Evolutionary conservation across 2,329 filamentous ascomycete species (phyloP).

Genomic region (Cytospora chrysosperma): DNA sequence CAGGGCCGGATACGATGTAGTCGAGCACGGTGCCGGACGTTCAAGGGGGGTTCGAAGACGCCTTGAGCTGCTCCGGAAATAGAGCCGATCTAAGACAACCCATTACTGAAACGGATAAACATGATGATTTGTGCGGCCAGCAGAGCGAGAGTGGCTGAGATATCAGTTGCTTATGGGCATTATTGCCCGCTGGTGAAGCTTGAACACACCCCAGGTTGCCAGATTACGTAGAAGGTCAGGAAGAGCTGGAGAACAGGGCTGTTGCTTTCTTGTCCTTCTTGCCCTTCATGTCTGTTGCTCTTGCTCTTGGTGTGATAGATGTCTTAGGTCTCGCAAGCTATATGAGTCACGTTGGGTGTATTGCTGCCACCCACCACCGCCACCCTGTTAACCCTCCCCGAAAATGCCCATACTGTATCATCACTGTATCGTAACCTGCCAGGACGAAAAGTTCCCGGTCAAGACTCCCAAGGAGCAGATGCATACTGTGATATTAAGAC

Average conservation of each 20-base stretch:
- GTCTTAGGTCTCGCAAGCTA: constrained; percentile 31
- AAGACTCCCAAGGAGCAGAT: constrained; percentile 12
- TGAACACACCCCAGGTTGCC: constrained; percentile 7
- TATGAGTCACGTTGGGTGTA: constrained; percentile 33
- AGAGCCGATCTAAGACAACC: constrained; percentile 6
- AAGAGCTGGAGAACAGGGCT: constrained; percentile 1
- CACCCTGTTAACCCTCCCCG: constrained; percentile 22
- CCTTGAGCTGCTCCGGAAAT: neutral
- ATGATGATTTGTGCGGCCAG: constrained; percentile 1
- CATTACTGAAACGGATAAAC: constrained; percentile 8
- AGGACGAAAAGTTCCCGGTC: constrained; percentile 27
- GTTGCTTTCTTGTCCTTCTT: neutral
- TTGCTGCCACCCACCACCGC: constrained; percentile 25
- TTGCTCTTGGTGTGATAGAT: constrained; percentile 33
- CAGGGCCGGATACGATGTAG: constrained; percentile 1
- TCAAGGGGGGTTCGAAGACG: neutral
- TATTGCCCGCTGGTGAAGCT: constrained; percentile 18
- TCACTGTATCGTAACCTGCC: neutral
- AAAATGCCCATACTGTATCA: constrained; percentile 26
- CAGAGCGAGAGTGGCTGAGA: constrained; percentile 4
- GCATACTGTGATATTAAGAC: constrained; percentile 5
- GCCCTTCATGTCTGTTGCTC: constrained; percentile 22
- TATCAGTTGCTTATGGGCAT: constrained; percentile 1
- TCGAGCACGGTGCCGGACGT: neutral
- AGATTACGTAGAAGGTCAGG: constrained; percentile 17